phyloP scores from a whole-genome alignment of 371 early-diverging fungal genomes.

The Nematocida displodere region DNA sequence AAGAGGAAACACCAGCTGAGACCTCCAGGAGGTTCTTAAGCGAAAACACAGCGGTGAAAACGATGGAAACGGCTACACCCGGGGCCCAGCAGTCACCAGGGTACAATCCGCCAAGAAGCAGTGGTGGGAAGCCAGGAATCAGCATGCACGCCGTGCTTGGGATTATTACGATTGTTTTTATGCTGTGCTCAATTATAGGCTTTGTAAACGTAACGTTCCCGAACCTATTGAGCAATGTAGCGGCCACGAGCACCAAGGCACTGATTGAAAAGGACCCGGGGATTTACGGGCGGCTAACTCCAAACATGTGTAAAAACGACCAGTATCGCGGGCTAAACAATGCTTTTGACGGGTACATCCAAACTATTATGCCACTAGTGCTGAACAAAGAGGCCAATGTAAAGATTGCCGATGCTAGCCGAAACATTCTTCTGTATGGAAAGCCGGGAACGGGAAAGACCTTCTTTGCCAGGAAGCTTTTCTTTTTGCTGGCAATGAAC shows the following conservation, averaged over 20 bases:
- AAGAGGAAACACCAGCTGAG: too few species aligned
- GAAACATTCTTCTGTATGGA: slow-evolving; percentile 58
- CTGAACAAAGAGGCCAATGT: slow-evolving; percentile 4
- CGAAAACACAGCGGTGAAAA: not conserved
- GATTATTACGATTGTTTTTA: not conserved
- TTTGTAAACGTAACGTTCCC: too few species aligned
- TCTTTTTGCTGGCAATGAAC: slow-evolving; percentile 42
- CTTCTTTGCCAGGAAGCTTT: slow-evolving; percentile 52
- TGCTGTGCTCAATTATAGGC: too few species aligned
- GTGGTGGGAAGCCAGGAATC: not conserved
- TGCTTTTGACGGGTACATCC: slow-evolving; percentile 20
- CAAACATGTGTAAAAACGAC: slow-evolving; percentile 21
- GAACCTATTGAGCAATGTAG: too few species aligned
- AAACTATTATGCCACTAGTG: not conserved
- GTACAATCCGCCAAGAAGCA: not conserved
- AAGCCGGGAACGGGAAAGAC: slow-evolving; percentile 63
- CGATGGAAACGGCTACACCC: not conserved
- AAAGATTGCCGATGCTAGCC: slow-evolving; percentile 3
- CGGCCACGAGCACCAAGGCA: too few species aligned
- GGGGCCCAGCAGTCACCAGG: not conserved
- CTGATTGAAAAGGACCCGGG: not conserved
- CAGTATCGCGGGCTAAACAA: slow-evolving; percentile 27
- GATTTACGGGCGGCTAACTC: slow-evolving; percentile 1
- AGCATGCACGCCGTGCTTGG: not conserved
- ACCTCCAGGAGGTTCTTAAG: too few species aligned